A percentile compares a stretch with the other conserved stretches of the same genome.
Conservation (phyloP, 164 flowering plant species). For the Vitis vinifera region ASM3070453v1 NC_081816.1:3393001-3393500, state of each 20-base stretch:
- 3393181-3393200: no score
- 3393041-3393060: background rate
- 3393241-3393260: no score
- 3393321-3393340: constrained; percentile 50
- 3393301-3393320: constrained; percentile 22
- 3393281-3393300: background rate
- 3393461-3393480: constrained; percentile 58
- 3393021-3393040: background rate
- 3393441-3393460: constrained; percentile 65
- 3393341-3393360: constrained; percentile 60
- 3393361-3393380: constrained; percentile 52
- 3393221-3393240: no score
- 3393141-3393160: background rate
- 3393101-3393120: background rate
- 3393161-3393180: no score
- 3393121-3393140: background rate
- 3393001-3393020: no score
- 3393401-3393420: constrained; percentile 56
- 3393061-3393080: background rate
- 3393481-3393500: constrained; percentile 72
- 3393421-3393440: constrained; percentile 72
- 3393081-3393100: background rate
- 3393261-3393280: no score
- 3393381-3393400: constrained; percentile 63
- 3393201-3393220: no score